phyloP scores from a whole-genome alignment of 2,329 filamentous ascomycete genomes.

The Colletotrichum sp. region DNA sequence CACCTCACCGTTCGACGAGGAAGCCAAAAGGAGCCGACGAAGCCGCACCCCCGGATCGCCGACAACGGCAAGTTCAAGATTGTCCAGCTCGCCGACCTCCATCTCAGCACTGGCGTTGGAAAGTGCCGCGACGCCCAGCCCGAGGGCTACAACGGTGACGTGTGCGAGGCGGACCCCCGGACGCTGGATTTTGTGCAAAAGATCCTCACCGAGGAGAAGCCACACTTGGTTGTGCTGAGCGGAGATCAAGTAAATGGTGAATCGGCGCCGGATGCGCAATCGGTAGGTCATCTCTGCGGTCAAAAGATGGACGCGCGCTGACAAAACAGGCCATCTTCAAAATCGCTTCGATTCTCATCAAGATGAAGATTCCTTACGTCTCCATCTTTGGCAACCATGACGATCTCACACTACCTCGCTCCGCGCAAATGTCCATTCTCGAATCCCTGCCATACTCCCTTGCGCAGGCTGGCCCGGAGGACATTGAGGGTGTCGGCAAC shows the following conservation, averaged over 20 bases:
- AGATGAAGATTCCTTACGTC: slow-evolving; percentile 89
- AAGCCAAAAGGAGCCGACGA: slow-evolving; percentile 65
- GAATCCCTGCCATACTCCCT: slow-evolving; percentile 89
- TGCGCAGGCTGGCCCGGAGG: slow-evolving; percentile 80
- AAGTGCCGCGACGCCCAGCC: slow-evolving; percentile 87
- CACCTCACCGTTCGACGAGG: slow-evolving; percentile 83
- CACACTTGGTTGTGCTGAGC: slow-evolving; percentile 88
- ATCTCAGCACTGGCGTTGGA: slow-evolving; percentile 89
- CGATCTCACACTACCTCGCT: slow-evolving; percentile 79
- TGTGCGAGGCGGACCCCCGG: slow-evolving; percentile 89
- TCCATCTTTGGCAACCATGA: slow-evolving; percentile 98
- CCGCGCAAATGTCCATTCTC: slow-evolving; percentile 82
- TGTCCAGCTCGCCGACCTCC: slow-evolving; percentile 92
- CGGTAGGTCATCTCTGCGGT: slow-evolving; percentile 53
- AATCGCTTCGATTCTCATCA: slow-evolving; percentile 81
- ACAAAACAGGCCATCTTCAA: slow-evolving; percentile 81
- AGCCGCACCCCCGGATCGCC: slow-evolving; percentile 76
- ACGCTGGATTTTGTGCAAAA: slow-evolving; percentile 88
- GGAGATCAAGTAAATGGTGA: slow-evolving; percentile 97
- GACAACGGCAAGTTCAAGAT: slow-evolving; percentile 97
- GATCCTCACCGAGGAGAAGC: slow-evolving; percentile 90
- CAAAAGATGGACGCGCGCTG: background rate
- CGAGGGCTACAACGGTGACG: slow-evolving; percentile 70
- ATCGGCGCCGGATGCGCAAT: slow-evolving; percentile 88
- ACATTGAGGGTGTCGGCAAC: slow-evolving; percentile 91